Conservation (phyloP, 2,329 filamentous ascomycete genomes). For the Ciborinia camelliae region DNA sequence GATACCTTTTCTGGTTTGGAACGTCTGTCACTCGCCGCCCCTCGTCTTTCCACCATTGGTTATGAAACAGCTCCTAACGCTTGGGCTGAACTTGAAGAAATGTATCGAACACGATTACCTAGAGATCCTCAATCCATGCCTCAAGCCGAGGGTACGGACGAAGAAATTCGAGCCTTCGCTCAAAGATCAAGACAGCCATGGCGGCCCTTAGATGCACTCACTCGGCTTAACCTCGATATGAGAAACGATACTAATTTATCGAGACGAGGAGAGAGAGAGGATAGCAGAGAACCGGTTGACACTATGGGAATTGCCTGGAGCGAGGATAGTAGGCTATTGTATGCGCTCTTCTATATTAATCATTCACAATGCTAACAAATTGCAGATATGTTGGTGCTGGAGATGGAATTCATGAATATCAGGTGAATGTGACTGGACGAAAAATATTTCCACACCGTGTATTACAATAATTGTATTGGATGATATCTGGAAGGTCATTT, state of each 20-base stretch:
- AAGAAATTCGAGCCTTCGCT: constrained; percentile 36
- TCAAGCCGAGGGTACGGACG: constrained; percentile 33
- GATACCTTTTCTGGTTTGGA: constrained; percentile 33
- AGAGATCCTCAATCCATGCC: constrained; percentile 29
- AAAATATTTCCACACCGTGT: constrained; percentile 56
- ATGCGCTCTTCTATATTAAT: constrained; percentile 38
- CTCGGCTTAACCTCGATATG: constrained; percentile 27
- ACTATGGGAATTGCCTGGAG: constrained; percentile 62
- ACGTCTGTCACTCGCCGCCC: constrained; percentile 28
- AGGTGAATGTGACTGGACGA: constrained; percentile 59
- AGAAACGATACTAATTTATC: constrained; percentile 33
- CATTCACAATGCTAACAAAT: constrained; percentile 15
- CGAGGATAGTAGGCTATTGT: constrained; percentile 57
- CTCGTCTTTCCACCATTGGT: constrained; percentile 31
- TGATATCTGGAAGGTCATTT: background rate
- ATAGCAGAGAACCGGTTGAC: constrained; percentile 43
- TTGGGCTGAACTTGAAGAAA: constrained; percentile 45
- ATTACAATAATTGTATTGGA: constrained; percentile 43
- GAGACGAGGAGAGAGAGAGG: constrained; percentile 30
- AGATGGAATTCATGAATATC: constrained; percentile 73
- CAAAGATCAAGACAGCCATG: constrained; percentile 33
- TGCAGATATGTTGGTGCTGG: constrained; percentile 61
- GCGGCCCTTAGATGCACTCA: constrained; percentile 28
- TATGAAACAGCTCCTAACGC: constrained; percentile 35
- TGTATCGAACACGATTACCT: constrained; percentile 41